Conservation (phyloP, 2,329 filamentous ascomycete species). For the Fusarium luffae region DNA sequence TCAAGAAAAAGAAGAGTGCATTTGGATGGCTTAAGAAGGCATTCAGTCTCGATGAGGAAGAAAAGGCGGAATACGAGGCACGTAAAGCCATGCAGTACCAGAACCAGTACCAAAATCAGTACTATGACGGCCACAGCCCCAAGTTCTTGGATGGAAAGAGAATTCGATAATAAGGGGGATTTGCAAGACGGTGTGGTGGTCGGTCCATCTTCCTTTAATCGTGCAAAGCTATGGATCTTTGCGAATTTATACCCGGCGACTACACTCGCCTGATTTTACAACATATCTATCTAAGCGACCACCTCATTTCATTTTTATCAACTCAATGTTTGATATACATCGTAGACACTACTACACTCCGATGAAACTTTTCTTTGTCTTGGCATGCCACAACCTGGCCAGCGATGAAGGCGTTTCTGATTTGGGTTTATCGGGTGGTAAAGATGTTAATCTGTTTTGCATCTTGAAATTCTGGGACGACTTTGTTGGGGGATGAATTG, state of each 20-base stretch:
- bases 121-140: constrained; percentile 63
- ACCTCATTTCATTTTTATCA: constrained; percentile 20
- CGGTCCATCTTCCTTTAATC: constrained; percentile 13
- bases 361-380: constrained; percentile 9
- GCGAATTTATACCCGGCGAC: constrained; percentile 45
- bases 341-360: constrained; percentile 1
- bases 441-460: constrained; percentile 10
- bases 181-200: background rate
- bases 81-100: constrained; percentile 59
- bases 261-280: constrained; percentile 34
- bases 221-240: constrained; percentile 25
- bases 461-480: constrained; percentile 1
- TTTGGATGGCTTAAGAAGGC: constrained; percentile 77
- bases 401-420: constrained; percentile 33
- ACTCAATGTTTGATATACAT: constrained; percentile 11
- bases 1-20: constrained; percentile 75
- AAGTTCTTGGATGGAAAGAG: constrained; percentile 68
- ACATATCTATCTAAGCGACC: constrained; percentile 23
- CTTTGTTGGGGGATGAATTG: background rate
- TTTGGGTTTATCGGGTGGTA: background rate
- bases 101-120: constrained; percentile 57
- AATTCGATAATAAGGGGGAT: constrained; percentile 47
- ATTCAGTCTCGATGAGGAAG: constrained; percentile 72
- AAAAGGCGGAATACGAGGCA: constrained; percentile 68
- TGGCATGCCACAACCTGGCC: constrained; percentile 26